These are phyloP conservation scores for Davidsoniella neocaledoniae DNA, from an alignment of 2,329 filamentous ascomycete genomes.

Conservation along the genomic window DNA sequence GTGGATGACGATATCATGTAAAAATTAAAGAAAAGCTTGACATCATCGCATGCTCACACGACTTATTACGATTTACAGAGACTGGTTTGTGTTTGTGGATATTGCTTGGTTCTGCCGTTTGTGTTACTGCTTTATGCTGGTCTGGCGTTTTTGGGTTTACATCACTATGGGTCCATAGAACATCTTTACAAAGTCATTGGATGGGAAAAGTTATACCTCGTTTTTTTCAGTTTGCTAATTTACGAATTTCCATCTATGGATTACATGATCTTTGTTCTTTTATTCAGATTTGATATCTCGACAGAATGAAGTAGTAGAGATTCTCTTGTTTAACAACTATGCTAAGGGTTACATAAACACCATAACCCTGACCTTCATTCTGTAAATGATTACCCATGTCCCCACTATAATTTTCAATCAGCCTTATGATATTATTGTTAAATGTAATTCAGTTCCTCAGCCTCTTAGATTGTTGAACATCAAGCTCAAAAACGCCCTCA, in stretches of 20 bases:
- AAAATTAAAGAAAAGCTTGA: neutral
- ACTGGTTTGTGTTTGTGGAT: neutral
- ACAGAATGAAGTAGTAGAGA: too few species aligned
- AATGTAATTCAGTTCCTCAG: neutral
- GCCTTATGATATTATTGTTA: neutral
- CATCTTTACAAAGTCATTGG: neutral
- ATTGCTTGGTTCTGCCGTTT: neutral
- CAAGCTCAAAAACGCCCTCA: too few species aligned
- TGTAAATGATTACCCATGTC: neutral
- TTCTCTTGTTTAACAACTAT: too few species aligned
- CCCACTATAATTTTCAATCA: conserved; percentile 7
- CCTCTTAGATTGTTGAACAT: neutral
- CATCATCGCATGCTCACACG: neutral
- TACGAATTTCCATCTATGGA: neutral
- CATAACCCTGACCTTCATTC: too few species aligned
- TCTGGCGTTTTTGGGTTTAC: conserved; percentile 6
- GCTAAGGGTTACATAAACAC: too few species aligned
- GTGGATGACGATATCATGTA: conserved; percentile 8
- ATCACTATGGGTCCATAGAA: neutral
- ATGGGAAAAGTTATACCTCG: neutral
- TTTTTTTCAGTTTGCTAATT: neutral
- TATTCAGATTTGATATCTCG: neutral
- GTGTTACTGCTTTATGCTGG: neutral
- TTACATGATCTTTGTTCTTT: neutral
- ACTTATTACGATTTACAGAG: conserved; percentile 1